Percentiles rank a stretch among this genome's conserved stretches.
phyloP scores from a whole-genome alignment of 2,329 filamentous ascomycete genomes.

The Penicillium freii region DNA sequence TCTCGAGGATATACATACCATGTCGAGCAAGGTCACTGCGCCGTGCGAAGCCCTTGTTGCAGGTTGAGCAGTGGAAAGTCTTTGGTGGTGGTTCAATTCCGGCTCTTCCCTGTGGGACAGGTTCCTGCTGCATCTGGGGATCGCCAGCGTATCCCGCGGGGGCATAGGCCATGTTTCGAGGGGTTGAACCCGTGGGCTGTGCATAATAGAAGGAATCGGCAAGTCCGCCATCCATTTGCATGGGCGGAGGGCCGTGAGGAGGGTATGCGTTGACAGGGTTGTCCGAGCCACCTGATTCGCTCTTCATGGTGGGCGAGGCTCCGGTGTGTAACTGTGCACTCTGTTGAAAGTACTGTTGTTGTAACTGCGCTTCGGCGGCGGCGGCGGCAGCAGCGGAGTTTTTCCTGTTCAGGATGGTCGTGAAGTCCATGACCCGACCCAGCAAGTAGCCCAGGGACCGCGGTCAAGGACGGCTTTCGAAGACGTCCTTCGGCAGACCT shows the following conservation, averaged over 20 bases:
- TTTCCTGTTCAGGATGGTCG: conserved; percentile 53
- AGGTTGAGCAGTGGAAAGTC: conserved; percentile 85
- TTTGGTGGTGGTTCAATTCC: conserved; percentile 57
- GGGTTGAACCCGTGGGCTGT: conserved; percentile 45
- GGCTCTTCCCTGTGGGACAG: conserved; percentile 44
- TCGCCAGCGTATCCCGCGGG: conserved; percentile 48
- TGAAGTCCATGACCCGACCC: conserved; percentile 52
- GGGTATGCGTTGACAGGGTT: conserved; percentile 58
- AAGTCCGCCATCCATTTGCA: conserved; percentile 45
- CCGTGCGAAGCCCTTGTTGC: conserved; percentile 86
- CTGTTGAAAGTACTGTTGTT: conserved; percentile 47
- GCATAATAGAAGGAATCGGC: conserved; percentile 27
- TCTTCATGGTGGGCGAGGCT: conserved; percentile 56
- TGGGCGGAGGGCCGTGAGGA: conserved; percentile 53
- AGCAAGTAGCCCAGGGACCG: conserved; percentile 32
- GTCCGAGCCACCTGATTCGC: conserved; percentile 58
- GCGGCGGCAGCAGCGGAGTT: conserved; percentile 45
- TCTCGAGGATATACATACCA: conserved; percentile 58
- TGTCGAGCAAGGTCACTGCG: conserved; percentile 92
- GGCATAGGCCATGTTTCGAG: conserved; percentile 57
- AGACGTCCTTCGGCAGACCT: conserved; percentile 19
- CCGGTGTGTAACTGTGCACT: conserved; percentile 38
- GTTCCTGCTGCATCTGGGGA: conserved; percentile 47
- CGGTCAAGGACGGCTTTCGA: conserved; percentile 31
- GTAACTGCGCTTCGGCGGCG: conserved; percentile 44